Percentiles rank a stretch among this genome's conserved stretches.
Conservation (phyloP, 768 basidiomycete genomes). For the Hygrophorus pudorinus region DNA sequence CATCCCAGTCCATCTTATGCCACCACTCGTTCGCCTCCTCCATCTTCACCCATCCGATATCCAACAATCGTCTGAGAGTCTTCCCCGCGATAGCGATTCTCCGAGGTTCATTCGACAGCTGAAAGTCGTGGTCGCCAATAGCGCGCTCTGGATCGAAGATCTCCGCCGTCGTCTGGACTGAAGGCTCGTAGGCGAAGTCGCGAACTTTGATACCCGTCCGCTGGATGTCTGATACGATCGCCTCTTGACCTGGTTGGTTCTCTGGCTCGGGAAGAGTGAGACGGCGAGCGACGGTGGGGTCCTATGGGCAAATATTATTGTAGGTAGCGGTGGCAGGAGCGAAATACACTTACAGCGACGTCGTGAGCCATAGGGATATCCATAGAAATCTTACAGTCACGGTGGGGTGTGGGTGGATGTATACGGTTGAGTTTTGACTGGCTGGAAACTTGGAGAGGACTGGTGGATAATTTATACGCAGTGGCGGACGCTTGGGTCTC, state of each 20-base stretch:
- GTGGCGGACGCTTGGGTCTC: too few relatives aligned
- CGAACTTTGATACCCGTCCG: conserved; percentile 28
- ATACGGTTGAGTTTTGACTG: too few relatives aligned
- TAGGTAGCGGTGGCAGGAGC: too few relatives aligned
- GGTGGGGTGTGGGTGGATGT: too few relatives aligned
- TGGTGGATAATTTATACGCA: too few relatives aligned
- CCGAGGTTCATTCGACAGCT: conserved; percentile 20
- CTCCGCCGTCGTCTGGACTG: conserved; percentile 15
- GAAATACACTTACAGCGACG: too few relatives aligned
- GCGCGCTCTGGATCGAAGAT: conserved; percentile 29
- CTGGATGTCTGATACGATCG: conserved; percentile 18
- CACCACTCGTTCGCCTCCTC: conserved; percentile 23
- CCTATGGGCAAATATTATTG: not conserved
- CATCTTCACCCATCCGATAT: conserved; percentile 27
- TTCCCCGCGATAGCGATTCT: conserved; percentile 26
- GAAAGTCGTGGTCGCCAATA: conserved; percentile 31
- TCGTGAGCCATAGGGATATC: too few relatives aligned
- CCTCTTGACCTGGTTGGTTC: conserved; percentile 26
- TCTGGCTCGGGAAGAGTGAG: conserved; percentile 16
- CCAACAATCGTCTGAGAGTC: conserved; percentile 26
- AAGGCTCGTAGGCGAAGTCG: conserved; percentile 27
- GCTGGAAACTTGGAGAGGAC: too few relatives aligned
- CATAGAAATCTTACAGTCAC: too few relatives aligned
- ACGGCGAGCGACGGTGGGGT: too few relatives aligned
- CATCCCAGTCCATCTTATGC: conserved; percentile 24